Evolutionary conservation across 768 basidiomycete species (phyloP).

Genomic region (Hygrocybe coccinea): DNA sequence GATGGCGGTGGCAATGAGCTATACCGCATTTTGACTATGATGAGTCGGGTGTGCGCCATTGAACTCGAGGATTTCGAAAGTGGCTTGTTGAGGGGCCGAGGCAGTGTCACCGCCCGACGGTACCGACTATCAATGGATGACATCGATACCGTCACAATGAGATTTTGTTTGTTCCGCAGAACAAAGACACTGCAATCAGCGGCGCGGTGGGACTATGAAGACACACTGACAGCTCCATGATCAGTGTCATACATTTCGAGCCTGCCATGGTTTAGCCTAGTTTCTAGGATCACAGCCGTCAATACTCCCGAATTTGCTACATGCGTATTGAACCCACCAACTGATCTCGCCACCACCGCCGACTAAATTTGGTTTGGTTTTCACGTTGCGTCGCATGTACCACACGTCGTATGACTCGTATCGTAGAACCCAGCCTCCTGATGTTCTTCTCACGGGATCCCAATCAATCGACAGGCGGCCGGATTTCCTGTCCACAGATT

Average conservation of each 20-base stretch:
- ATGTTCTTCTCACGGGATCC: conserved; percentile 98
- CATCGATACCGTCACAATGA: conserved; percentile 93
- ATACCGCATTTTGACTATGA: conserved; percentile 89
- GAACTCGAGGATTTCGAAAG: conserved; percentile 92
- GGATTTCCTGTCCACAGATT: conserved; percentile 99
- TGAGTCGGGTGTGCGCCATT: conserved; percentile 80
- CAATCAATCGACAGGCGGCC: conserved; percentile 99
- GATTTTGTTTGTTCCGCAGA: conserved; percentile 75
- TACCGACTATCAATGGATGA: conserved; percentile 98
- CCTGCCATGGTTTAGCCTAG: conserved; percentile 99
- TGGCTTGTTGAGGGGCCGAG: conserved; percentile 80
- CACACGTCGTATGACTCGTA: conserved; percentile 75
- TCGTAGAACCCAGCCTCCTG: conserved; percentile 90
- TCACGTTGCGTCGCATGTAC: no score
- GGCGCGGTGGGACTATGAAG: conserved; percentile 4
- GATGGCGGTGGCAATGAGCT: conserved; percentile 85
- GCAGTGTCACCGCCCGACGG: conserved; percentile 95
- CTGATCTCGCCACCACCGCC: conserved; percentile 98
- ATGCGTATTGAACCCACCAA: conserved; percentile 98
- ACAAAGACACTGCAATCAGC: neutral
- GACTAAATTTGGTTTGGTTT: conserved; percentile 94
- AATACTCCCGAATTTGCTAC: conserved; percentile 96
- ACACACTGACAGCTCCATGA: conserved; percentile 89
- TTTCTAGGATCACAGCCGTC: conserved; percentile 92
- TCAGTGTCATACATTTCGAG: conserved; percentile 96